phyloP scores from a whole-genome alignment of 2,329 filamentous ascomycete species.

The Pseudogymnoascus sp. region DNA sequence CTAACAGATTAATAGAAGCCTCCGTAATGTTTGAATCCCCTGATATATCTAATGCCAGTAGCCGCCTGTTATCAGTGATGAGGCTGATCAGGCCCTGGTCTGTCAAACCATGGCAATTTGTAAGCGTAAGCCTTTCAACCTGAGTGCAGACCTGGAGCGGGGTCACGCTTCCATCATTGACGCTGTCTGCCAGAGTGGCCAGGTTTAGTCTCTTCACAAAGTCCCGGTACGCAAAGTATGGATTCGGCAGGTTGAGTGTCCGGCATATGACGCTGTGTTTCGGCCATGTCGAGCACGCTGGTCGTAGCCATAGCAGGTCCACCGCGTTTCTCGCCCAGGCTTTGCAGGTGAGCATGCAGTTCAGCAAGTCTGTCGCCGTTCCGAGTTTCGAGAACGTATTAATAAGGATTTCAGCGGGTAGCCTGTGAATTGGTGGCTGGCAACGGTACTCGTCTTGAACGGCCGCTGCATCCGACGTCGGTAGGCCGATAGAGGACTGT shows the following conservation, averaged over 20 bases:
- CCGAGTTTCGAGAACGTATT: conserved; percentile 81
- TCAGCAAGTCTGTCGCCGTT: conserved; percentile 67
- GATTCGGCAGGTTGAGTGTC: conserved; percentile 63
- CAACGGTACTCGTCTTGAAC: conserved; percentile 57
- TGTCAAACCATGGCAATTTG: conserved; percentile 78
- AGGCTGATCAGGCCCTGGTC: conserved; percentile 77
- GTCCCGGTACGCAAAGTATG: conserved; percentile 82
- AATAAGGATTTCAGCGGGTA: conserved; percentile 93
- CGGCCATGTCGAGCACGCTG: conserved; percentile 79
- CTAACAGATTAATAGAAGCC: conserved; percentile 67
- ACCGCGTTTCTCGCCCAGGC: conserved; percentile 90
- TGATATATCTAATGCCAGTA: conserved; percentile 87
- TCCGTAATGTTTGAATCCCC: conserved; percentile 76
- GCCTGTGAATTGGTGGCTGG: conserved; percentile 69
- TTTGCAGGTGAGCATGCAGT: conserved; percentile 90
- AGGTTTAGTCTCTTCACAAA: conserved; percentile 91
- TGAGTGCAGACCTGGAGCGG: conserved; percentile 80
- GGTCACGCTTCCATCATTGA: conserved; percentile 85
- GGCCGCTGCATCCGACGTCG: conserved; percentile 68
- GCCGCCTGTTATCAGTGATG: conserved; percentile 67
- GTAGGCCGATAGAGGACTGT: conserved; percentile 79
- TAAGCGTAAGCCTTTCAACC: conserved; percentile 86
- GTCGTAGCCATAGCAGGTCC: conserved; percentile 89
- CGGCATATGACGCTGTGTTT: conserved; percentile 75
- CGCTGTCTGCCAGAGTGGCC: conserved; percentile 62